A percentile compares a stretch with the other conserved stretches of the same genome.
These are phyloP conservation scores for Yarrowia hollandica DNA, from an alignment of 805 yeast genomes.

Conservation along the genomic window DNA sequence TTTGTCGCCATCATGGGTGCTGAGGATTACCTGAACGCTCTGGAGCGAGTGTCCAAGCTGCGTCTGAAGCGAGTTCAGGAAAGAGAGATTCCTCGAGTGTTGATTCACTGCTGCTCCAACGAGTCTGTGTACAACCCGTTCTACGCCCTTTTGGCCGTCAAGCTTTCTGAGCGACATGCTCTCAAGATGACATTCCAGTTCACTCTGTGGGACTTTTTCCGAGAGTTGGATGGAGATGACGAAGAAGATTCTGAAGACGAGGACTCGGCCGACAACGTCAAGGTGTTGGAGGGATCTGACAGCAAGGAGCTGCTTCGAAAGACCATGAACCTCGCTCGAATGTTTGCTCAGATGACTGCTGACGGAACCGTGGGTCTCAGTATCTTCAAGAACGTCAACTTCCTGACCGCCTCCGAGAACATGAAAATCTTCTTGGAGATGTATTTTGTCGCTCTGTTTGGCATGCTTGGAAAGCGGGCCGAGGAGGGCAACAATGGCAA, in stretches of 20 bases:
- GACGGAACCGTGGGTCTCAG: constrained; percentile 75
- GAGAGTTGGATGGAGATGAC: constrained; percentile 63
- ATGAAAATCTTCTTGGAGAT: constrained; percentile 71
- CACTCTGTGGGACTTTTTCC: constrained; percentile 80
- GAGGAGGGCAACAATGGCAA: constrained; percentile 39
- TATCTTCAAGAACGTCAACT: constrained; percentile 68
- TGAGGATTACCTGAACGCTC: constrained; percentile 85
- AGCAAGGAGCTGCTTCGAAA: constrained; percentile 48
- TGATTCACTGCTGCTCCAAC: constrained; percentile 80
- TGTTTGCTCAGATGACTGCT: constrained; percentile 73
- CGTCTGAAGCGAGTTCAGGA: constrained; percentile 76
- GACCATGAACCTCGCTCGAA: constrained; percentile 71
- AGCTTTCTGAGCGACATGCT: constrained; percentile 71
- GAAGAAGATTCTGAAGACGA: constrained; percentile 43
- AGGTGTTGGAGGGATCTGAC: constrained; percentile 38
- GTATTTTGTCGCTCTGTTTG: constrained; percentile 65
- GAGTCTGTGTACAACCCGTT: constrained; percentile 88
- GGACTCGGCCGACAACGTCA: constrained; percentile 39
- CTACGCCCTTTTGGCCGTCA: constrained; percentile 76
- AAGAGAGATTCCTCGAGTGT: constrained; percentile 80
- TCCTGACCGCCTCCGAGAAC: constrained; percentile 63
- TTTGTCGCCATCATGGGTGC: constrained; percentile 95
- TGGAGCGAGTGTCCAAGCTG: constrained; percentile 75
- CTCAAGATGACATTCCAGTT: constrained; percentile 85
- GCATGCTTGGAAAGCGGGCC: constrained; percentile 51